Conservation (phyloP, 768 basidiomycete genomes). For the Macrolepiota dolichaula region DNA sequence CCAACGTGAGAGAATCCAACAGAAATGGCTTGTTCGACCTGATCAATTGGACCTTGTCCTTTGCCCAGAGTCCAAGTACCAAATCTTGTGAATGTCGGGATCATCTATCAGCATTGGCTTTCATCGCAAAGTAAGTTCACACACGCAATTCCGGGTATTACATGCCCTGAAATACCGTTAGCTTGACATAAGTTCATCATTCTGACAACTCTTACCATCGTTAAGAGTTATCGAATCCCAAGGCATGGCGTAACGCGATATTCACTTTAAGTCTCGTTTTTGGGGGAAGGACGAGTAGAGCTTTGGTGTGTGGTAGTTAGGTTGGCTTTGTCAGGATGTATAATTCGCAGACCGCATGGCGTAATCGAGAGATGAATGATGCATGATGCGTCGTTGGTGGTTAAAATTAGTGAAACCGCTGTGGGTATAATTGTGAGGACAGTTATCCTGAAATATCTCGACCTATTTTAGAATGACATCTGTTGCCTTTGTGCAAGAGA, state of each 20-base stretch:
- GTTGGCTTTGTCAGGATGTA: neutral
- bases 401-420: neutral
- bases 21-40: constrained; percentile 60
- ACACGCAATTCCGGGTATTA: constrained; percentile 48
- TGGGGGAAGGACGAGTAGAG: neutral
- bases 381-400: neutral
- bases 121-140: constrained; percentile 1
- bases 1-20: constrained; percentile 64
- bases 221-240: constrained; percentile 59
- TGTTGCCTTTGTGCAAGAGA: neutral
- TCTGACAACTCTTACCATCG: constrained; percentile 40
- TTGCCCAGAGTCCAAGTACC: constrained; percentile 67
- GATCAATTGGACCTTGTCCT: constrained; percentile 46
- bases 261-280: neutral
- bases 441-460: neutral
- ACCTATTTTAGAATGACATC: neutral
- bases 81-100: constrained; percentile 28
- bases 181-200: neutral
- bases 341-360: neutral
- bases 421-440: neutral
- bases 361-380: neutral
- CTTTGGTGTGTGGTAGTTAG: neutral
- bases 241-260: constrained; percentile 40
- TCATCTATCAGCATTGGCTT: neutral
- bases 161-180: constrained; percentile 31